These are phyloP conservation scores for Globisporangium alternatum DNA, from an alignment of 352 stramenopile genomes.

Conservation along the genomic window DNA sequence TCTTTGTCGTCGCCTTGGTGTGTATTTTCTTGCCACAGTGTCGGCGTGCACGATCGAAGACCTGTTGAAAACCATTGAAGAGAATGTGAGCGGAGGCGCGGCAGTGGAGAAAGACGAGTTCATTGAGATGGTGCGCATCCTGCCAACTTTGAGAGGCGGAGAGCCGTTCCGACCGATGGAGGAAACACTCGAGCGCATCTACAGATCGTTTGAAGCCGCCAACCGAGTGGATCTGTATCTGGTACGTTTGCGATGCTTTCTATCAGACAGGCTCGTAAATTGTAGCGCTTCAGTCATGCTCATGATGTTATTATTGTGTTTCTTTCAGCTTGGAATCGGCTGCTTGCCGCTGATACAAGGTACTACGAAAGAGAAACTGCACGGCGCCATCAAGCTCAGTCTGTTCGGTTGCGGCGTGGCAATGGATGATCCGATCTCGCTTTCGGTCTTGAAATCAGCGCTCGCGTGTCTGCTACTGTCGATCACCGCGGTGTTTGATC, in stretches of 20 bases:
- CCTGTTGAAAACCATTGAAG: slow-evolving; percentile 34
- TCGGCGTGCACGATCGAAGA: slow-evolving; percentile 38
- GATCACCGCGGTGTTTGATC: slow-evolving; percentile 62
- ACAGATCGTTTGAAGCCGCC: slow-evolving; percentile 54
- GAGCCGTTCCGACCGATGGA: slow-evolving; percentile 68
- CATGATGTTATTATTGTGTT: not conserved
- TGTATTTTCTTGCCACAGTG: slow-evolving; percentile 21
- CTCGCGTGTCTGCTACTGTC: slow-evolving; percentile 53
- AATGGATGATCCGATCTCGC: slow-evolving; percentile 30
- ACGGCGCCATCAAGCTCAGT: slow-evolving; percentile 56
- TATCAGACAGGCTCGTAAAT: not conserved
- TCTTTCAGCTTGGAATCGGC: slow-evolving; percentile 42
- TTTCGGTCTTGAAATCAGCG: slow-evolving; percentile 35
- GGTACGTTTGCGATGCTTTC: slow-evolving; percentile 16
- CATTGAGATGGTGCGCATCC: slow-evolving; percentile 48
- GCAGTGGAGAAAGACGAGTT: slow-evolving; percentile 52
- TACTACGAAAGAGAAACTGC: slow-evolving; percentile 50
- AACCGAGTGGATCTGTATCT: slow-evolving; percentile 61
- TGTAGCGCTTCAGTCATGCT: not conserved
- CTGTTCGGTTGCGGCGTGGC: slow-evolving; percentile 35
- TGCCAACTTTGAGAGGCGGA: slow-evolving; percentile 49
- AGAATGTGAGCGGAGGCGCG: slow-evolving; percentile 21
- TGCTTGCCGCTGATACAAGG: slow-evolving; percentile 56
- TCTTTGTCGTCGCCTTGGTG: not conserved
- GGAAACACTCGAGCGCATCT: slow-evolving; percentile 63